phyloP scores from a whole-genome alignment of 148 eudicot species.

The Simmondsia chinensis region DNA sequence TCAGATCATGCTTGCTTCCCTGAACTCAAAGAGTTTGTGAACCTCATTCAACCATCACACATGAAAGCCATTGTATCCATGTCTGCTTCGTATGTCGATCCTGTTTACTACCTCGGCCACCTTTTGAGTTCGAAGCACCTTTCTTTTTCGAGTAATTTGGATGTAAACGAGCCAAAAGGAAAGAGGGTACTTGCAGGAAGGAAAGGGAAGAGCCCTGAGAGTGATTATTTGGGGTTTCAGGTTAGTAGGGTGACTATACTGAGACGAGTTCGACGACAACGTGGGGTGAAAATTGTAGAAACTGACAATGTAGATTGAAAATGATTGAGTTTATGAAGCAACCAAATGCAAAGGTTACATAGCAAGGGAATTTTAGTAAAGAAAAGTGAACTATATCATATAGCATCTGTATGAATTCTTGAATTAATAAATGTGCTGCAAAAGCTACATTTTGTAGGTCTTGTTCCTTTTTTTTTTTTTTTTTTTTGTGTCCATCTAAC shows the following conservation, averaged over 20 bases:
- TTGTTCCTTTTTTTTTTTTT: too few relatives aligned
- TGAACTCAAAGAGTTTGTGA: conserved; percentile 55
- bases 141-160: conserved; percentile 7
- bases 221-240: conserved; percentile 21
- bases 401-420: too few relatives aligned
- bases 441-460: too few relatives aligned
- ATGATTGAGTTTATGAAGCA: too few relatives aligned
- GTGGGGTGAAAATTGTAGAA: conserved; percentile 46
- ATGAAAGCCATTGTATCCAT: conserved; percentile 69
- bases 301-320: conserved; percentile 16
- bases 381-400: too few relatives aligned
- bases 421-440: too few relatives aligned
- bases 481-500: too few relatives aligned
- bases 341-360: too few relatives aligned
- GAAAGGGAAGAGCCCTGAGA: conserved; percentile 20
- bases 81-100: conserved; percentile 47
- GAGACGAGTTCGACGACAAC: conserved; percentile 30
- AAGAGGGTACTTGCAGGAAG: conserved; percentile 9
- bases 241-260: conserved; percentile 29
- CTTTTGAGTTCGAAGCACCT: conserved; percentile 26
- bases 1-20: conserved; percentile 65
- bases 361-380: too few relatives aligned
- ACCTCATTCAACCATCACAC: conserved; percentile 38
- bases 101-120: conserved; percentile 45
- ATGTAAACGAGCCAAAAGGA: conserved; percentile 16